Evolutionary conservation across 768 basidiomycete genomes (phyloP), one percentile per base, ranked within the genome.

Genomic region (Boletus huronensis): DNA sequence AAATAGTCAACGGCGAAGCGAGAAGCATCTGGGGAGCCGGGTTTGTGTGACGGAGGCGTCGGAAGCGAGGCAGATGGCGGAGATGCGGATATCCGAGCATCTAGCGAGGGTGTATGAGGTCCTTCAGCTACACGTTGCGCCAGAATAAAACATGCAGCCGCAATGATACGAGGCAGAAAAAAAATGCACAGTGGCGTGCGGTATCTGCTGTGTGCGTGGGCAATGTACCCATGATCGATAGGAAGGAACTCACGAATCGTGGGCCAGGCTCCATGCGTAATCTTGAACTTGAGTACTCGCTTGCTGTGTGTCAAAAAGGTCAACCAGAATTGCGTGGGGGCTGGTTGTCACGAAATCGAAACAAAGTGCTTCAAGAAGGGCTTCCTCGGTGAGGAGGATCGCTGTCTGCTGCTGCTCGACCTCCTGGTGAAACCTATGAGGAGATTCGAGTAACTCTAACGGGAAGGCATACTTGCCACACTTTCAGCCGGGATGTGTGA

Each of bases 191-290:
- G 71, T 4, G 90, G 88, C 3, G 87, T 92, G 59, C 92, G 81
- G 70, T 85, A 90, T 49, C 91, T 92, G 64, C 23, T 26, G 54
- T 48, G 35, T 31, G 36, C 34, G 54, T 56, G 55, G 45, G 57
- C 35, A 52, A 34, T 48, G 49, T 38, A 42, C 38, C 29, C n/a
- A 35, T 46, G 35, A 48, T 32, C 25, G 40, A 21, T 29, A 34
- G 42, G 34, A 47, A 23, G 14, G 39, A 34, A 79, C 79, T 71
- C 54, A 93, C 91, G 91, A 90, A 74, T 93, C 91, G 70, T 91
- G 88, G 14, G 90, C 87, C 48, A 93, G 76, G 57, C 88, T 89
- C 92, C 90, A 93, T 13, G 89, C 84, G 64, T 82, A 85, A 64
- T 91, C 90, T 68, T 88, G 83, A 34, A 86, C 67, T 32, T 75